Evolutionary conservation across 371 early-diverging fungal genomes (phyloP).

Genomic region (Mucor mucedo): DNA sequence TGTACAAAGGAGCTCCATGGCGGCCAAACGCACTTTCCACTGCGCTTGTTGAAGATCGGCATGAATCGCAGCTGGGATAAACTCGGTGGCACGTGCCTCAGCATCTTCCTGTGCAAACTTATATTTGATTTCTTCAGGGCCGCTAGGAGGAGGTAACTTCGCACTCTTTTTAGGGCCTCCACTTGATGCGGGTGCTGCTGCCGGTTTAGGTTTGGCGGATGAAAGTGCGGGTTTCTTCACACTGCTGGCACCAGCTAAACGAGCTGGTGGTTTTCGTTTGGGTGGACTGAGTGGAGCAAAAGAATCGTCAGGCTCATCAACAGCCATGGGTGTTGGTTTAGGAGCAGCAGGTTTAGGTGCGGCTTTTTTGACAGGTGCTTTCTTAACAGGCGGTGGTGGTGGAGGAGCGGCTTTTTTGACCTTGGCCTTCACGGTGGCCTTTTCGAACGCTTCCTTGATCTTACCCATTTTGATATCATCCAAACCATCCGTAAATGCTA

Average conservation of each 20-base stretch:
- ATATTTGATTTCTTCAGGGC: conserved; percentile 72
- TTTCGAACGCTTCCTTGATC: conserved; percentile 83
- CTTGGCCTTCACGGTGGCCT: conserved; percentile 79
- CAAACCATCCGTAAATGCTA: conserved; percentile 77
- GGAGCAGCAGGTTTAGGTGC: conserved; percentile 11
- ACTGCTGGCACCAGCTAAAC: conserved; percentile 43
- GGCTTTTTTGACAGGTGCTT: conserved; percentile 11
- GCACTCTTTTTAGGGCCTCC: conserved; percentile 57
- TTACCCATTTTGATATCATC: conserved; percentile 89
- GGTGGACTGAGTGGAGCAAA: conserved; percentile 61
- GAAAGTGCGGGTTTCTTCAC: conserved; percentile 58
- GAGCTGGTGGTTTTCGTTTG: conserved; percentile 66
- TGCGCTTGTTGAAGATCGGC: conserved; percentile 68
- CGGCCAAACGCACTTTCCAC: conserved; percentile 92
- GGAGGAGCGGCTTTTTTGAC: conserved; percentile 54
- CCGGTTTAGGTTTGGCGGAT: conserved; percentile 44
- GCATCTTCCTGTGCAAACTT: conserved; percentile 70
- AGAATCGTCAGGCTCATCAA: conserved; percentile 26
- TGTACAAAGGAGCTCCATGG: conserved; percentile 75
- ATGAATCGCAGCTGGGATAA: conserved; percentile 63
- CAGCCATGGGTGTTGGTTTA: conserved; percentile 37
- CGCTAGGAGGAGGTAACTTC: conserved; percentile 46
- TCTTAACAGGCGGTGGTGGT: conserved; percentile 40
- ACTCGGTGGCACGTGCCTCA: conserved; percentile 68
- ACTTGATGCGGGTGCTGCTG: conserved; percentile 50